These are phyloP conservation scores for Lasiosphaeriaceae sp. DNA, from an alignment of 495 filamentous ascomycete species.

Conservation along the genomic window DNA sequence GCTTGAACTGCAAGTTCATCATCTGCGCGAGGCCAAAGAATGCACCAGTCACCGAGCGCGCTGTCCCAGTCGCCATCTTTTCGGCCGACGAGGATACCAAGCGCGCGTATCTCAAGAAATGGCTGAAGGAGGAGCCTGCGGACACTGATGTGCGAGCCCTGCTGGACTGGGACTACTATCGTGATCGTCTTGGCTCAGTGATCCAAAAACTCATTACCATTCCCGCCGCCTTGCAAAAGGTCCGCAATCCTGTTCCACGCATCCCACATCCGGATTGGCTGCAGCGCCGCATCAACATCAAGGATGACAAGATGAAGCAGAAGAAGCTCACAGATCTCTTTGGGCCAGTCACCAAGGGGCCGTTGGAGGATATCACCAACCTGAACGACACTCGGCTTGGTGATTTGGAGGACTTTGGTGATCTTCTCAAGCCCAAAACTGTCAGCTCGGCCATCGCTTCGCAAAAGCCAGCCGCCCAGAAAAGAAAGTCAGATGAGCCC, in stretches of 20 bases:
- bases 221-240: constrained; percentile 90
- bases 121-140: constrained; percentile 88
- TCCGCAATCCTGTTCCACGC: constrained; percentile 88
- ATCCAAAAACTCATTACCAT: constrained; percentile 99
- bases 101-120: constrained; percentile 85
- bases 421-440: constrained; percentile 64
- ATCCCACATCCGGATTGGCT: constrained; percentile 96
- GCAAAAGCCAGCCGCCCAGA: constrained; percentile 54
- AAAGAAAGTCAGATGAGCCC: constrained; percentile 74
- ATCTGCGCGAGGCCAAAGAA: constrained; percentile 83
- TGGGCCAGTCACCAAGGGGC: constrained; percentile 49
- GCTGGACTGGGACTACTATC: constrained; percentile 96
- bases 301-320: constrained; percentile 96
- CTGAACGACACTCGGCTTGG: constrained; percentile 47
- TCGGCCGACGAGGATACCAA: constrained; percentile 86
- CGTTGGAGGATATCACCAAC: constrained; percentile 71
- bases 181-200: constrained; percentile 89
- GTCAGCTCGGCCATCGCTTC: constrained; percentile 54
- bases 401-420: constrained; percentile 86
- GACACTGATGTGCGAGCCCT: constrained; percentile 87
- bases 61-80: constrained; percentile 94
- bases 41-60: constrained; percentile 91
- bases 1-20: constrained; percentile 98
- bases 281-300: constrained; percentile 84
- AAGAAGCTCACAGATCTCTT: constrained; percentile 98